Conservation (phyloP, 2,329 filamentous ascomycete species). For the Penicillium sp. region DNA sequence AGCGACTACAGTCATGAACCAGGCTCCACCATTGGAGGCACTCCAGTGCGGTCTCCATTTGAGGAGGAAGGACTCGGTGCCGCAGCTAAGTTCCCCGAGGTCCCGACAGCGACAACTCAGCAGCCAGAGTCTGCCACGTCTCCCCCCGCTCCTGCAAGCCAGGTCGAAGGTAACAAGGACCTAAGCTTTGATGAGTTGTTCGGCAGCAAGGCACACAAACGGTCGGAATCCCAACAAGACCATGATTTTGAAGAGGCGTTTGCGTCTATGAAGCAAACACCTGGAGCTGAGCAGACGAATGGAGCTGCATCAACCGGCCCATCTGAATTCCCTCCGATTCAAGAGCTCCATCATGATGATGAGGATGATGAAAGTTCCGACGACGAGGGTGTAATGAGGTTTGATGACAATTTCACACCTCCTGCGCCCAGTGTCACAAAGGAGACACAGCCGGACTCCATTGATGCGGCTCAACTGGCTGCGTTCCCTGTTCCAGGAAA, state of each 20-base stretch:
- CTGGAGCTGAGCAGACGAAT: slow-evolving; percentile 44
- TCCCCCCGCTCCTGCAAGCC: slow-evolving; percentile 23
- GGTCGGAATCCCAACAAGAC: slow-evolving; percentile 48
- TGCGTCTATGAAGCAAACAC: slow-evolving; percentile 48
- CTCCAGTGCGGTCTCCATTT: slow-evolving; percentile 33
- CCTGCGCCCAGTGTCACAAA: slow-evolving; percentile 47
- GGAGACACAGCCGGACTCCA: slow-evolving; percentile 32
- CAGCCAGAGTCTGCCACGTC: slow-evolving; percentile 48
- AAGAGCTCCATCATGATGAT: slow-evolving; percentile 77
- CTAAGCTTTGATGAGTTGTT: slow-evolving; percentile 49
- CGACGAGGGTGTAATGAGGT: slow-evolving; percentile 64
- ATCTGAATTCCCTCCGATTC: slow-evolving; percentile 88
- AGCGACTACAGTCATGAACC: slow-evolving; percentile 23
- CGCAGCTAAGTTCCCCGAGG: slow-evolving; percentile 22
- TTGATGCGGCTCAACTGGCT: slow-evolving; percentile 39
- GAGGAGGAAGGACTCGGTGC: slow-evolving; percentile 34
- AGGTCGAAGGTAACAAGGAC: slow-evolving; percentile 32
- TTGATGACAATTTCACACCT: slow-evolving; percentile 88
- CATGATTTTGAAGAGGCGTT: slow-evolving; percentile 50
- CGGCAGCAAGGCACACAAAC: slow-evolving; percentile 43
- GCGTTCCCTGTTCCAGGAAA: slow-evolving; percentile 43
- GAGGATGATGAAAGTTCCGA: slow-evolving; percentile 81
- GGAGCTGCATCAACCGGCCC: slow-evolving; percentile 27
- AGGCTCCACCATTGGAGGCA: slow-evolving; percentile 16
- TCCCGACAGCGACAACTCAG: slow-evolving; percentile 18